These are phyloP conservation scores for Marasmius fiardii DNA, from an alignment of 1,284 basidiomycete genomes.

Conservation along the genomic window DNA sequence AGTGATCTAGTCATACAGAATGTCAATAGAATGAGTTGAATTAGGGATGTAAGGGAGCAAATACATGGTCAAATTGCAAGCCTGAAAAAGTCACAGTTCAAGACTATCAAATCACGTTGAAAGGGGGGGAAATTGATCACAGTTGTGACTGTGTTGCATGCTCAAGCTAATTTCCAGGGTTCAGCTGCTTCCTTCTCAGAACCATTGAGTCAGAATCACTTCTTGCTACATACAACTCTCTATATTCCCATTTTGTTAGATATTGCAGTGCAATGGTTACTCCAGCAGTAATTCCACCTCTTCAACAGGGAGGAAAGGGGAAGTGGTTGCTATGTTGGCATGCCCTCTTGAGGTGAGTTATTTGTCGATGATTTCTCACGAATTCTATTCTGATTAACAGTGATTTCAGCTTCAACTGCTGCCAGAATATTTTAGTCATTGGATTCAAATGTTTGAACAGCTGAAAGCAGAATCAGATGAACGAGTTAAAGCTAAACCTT, in stretches of 20 bases:
- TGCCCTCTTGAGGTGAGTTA: constrained; percentile 63
- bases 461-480: constrained; percentile 86
- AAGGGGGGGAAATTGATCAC: not conserved
- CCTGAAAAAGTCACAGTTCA: no score
- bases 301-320: constrained; percentile 40
- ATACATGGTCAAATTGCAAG: no score
- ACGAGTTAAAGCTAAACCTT: constrained; percentile 80
- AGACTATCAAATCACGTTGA: no score
- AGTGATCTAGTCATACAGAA: no score
- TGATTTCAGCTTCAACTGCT: constrained; percentile 68
- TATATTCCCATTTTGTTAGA: constrained; percentile 9
- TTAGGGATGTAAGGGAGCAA: no score
- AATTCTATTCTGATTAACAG: constrained; percentile 12
- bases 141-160: not conserved
- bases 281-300: constrained; percentile 27
- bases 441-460: constrained; percentile 89
- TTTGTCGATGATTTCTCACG: not conserved
- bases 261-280: constrained; percentile 15
- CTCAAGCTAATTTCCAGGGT: constrained; percentile 17
- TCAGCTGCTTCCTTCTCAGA: constrained; percentile 25
- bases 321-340: constrained; percentile 37
- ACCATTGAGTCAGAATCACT: constrained; percentile 25
- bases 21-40: no score
- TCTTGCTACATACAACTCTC: constrained; percentile 24
- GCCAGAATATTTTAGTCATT: constrained; percentile 88